Evolutionary conservation across 2,329 filamentous ascomycete species (phyloP).

Genomic region (Penicillium verrucosum): DNA sequence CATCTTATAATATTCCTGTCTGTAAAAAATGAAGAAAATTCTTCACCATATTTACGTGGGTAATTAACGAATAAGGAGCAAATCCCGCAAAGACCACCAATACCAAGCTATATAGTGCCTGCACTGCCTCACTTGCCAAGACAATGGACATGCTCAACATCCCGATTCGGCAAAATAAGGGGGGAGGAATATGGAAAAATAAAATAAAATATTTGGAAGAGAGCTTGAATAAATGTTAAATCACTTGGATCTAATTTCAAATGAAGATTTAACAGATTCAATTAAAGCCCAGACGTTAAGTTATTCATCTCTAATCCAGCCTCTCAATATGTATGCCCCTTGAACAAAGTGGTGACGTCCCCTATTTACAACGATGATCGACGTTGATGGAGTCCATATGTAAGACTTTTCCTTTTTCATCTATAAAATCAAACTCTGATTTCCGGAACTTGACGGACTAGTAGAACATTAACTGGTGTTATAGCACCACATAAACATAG

Average conservation of each 20-base stretch:
- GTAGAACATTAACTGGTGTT: neutral
- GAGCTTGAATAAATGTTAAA: neutral
- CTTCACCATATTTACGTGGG: neutral
- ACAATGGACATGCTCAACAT: neutral
- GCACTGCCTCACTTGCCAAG: slow-evolving; percentile 33
- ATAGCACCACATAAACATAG: neutral
- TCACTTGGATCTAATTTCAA: no score
- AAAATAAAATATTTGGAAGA: neutral
- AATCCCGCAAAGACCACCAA: neutral
- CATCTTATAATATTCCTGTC: neutral
- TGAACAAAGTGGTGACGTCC: slow-evolving; percentile 2
- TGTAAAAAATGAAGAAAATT: neutral
- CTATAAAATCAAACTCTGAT: neutral
- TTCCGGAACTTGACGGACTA: neutral
- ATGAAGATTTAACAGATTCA: no score
- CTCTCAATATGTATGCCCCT: neutral
- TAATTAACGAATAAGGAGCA: neutral
- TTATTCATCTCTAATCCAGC: neutral
- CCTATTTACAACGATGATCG: neutral
- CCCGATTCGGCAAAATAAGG: slow-evolving; percentile 1
- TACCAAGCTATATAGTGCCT: slow-evolving; percentile 17
- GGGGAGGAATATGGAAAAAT: neutral
- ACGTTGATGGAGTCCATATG: neutral
- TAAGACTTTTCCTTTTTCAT: neutral
- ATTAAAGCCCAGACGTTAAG: neutral